phyloP scores from a whole-genome alignment of 2,329 filamentous ascomycete species.

The Alternaria gansuensis region DNA sequence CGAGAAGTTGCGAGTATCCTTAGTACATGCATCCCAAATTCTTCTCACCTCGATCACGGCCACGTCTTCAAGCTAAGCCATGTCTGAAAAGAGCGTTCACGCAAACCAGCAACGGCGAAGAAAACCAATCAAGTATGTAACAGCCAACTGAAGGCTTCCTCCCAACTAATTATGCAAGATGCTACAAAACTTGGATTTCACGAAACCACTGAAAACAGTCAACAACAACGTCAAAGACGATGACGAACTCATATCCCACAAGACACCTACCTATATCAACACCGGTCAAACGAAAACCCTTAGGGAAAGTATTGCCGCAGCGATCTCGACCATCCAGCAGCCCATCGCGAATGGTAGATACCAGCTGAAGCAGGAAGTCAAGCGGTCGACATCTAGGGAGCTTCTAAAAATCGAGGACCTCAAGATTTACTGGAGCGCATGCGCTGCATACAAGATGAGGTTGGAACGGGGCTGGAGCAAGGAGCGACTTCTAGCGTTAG shows the following conservation, averaged over 20 bases:
- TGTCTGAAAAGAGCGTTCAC: not conserved
- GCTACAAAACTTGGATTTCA: not conserved
- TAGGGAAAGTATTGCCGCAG: not conserved
- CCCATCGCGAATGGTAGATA: not conserved
- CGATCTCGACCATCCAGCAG: not conserved
- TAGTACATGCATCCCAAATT: not conserved
- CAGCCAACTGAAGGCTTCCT: not conserved
- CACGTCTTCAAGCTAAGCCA: not conserved
- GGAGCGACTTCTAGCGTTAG: not conserved
- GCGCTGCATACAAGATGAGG: not conserved
- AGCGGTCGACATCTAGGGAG: constrained; percentile 7
- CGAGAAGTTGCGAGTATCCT: not conserved
- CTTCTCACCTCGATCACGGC: not conserved
- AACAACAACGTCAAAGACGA: constrained; percentile 3
- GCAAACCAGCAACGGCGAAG: not conserved
- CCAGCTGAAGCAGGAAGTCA: not conserved
- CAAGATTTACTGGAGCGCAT: constrained; percentile 1
- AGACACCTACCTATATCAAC: constrained; percentile 2
- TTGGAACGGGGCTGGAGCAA: constrained; percentile 9
- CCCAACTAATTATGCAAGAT: not conserved
- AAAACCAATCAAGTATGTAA: not conserved
- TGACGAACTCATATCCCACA: not conserved
- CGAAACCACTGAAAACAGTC: constrained; percentile 1
- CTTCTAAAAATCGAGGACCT: constrained; percentile 9
- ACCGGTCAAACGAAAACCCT: not conserved